Conservation (phyloP, 2,329 filamentous ascomycete genomes). For the Chrysoporthe cubensis region DNA sequence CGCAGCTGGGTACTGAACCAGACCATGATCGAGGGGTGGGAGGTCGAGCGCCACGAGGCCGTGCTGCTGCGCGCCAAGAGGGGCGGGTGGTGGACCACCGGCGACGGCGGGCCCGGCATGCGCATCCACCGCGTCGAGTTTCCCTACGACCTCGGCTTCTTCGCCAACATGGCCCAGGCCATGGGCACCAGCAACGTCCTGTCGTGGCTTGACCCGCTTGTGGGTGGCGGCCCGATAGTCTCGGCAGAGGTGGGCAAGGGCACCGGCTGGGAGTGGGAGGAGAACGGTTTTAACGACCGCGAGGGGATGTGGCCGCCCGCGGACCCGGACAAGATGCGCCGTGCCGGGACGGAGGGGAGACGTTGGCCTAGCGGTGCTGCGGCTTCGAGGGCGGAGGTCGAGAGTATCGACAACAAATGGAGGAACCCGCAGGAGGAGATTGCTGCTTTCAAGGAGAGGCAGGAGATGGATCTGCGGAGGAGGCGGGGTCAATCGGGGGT, state of each 20-base stretch:
- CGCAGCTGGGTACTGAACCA: slow-evolving; percentile 69
- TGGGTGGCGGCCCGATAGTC: slow-evolving; percentile 51
- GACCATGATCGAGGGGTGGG: slow-evolving; percentile 84
- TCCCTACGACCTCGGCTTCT: slow-evolving; percentile 80
- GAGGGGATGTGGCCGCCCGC: slow-evolving; percentile 65
- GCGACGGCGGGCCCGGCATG: slow-evolving; percentile 35
- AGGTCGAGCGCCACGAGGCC: slow-evolving; percentile 66
- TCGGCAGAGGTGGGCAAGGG: slow-evolving; percentile 40
- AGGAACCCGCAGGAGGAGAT: slow-evolving; percentile 49
- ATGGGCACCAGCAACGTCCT: slow-evolving; percentile 73
- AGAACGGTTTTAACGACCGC: slow-evolving; percentile 76
- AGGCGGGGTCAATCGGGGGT: slow-evolving; percentile 42
- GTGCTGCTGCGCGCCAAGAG: slow-evolving; percentile 52
- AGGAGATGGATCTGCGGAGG: slow-evolving; percentile 51
- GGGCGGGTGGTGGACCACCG: slow-evolving; percentile 44
- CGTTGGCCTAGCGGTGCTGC: slow-evolving; percentile 42
- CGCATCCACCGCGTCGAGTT: slow-evolving; percentile 71
- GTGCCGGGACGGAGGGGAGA: slow-evolving; percentile 37
- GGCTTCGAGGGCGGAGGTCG: slow-evolving; percentile 34
- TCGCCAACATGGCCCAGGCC: slow-evolving; percentile 71
- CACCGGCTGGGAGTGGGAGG: slow-evolving; percentile 66
- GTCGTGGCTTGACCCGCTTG: slow-evolving; percentile 72
- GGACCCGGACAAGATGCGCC: slow-evolving; percentile 63
- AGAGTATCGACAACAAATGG: slow-evolving; percentile 31
- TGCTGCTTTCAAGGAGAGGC: slow-evolving; percentile 54